These are phyloP conservation scores for Termitomyces sp. DNA, from an alignment of 768 basidiomycete genomes.

Conservation along the genomic window DNA sequence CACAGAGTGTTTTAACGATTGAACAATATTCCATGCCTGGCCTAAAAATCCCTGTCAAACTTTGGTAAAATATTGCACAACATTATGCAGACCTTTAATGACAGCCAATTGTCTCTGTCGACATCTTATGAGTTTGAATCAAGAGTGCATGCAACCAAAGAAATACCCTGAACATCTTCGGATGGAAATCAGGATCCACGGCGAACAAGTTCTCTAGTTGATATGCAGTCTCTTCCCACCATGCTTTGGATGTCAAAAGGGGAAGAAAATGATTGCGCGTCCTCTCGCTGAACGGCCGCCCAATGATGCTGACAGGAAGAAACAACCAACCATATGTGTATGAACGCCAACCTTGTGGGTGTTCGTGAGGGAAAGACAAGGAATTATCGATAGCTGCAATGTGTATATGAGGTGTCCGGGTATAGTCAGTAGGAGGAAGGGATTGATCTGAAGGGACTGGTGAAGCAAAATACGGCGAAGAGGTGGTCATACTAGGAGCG, in stretches of 20 bases:
- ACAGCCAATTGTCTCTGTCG: constrained; percentile 84
- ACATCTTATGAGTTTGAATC: not conserved
- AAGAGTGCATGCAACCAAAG: not conserved
- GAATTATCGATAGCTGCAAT: constrained; percentile 95
- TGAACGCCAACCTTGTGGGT: constrained; percentile 73
- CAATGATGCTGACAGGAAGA: constrained; percentile 81
- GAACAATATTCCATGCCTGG: constrained; percentile 87
- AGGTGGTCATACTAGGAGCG: constrained; percentile 30
- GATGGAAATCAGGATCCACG: constrained; percentile 83
- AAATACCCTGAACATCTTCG: constrained; percentile 78
- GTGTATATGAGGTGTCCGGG: constrained; percentile 75
- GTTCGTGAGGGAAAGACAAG: constrained; percentile 87
- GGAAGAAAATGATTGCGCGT: constrained; percentile 82
- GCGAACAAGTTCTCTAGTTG: constrained; percentile 75
- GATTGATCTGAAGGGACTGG: constrained; percentile 33
- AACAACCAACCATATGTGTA: constrained; percentile 91
- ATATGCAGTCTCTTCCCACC: constrained; percentile 89
- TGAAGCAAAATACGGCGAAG: constrained; percentile 34
- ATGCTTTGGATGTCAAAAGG: constrained; percentile 73
- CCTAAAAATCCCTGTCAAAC: constrained; percentile 27
- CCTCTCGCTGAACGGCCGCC: constrained; percentile 79
- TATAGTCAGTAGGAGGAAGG: constrained; percentile 41
- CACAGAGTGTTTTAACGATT: constrained; percentile 75
- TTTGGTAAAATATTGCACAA: not conserved
- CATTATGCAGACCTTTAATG: constrained; percentile 55